phyloP scores from a whole-genome alignment of 169 alveolate species.

The Plasmodium blacklocki region DNA sequence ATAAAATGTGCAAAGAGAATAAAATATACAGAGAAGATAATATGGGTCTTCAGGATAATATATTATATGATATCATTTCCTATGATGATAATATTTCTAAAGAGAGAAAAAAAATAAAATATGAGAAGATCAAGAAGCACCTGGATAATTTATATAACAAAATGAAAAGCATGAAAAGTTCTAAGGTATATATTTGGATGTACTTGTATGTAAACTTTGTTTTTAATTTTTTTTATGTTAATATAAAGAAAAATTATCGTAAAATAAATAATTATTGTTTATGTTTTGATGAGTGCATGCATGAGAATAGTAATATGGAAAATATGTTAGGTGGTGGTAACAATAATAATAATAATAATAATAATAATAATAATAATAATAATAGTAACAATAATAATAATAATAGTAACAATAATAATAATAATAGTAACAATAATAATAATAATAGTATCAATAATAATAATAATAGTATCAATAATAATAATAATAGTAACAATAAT shows the following conservation, averaged over 20 bases:
- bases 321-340: not conserved
- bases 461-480: too few species aligned
- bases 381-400: too few species aligned
- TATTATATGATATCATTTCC: not conserved
- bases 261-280: slow-evolving; percentile 39
- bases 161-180: slow-evolving; percentile 45
- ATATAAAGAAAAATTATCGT: slow-evolving; percentile 12
- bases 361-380: slow-evolving; percentile 4
- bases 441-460: not conserved
- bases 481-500: too few species aligned
- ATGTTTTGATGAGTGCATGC: slow-evolving; percentile 29
- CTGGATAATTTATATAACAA: slow-evolving; percentile 14
- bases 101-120: not conserved
- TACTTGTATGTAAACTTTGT: slow-evolving; percentile 34
- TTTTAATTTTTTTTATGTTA: slow-evolving; percentile 37
- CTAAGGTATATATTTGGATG: slow-evolving; percentile 16
- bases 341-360: not conserved
- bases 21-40: not conserved
- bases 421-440: not conserved
- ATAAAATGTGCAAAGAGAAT: not conserved
- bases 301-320: slow-evolving; percentile 16
- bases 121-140: slow-evolving; percentile 17
- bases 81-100: not conserved
- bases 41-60: not conserved
- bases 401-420: not conserved